These are phyloP conservation scores for Russula emetica DNA, from an alignment of 768 basidiomycete genomes.

Conservation along the genomic window DNA sequence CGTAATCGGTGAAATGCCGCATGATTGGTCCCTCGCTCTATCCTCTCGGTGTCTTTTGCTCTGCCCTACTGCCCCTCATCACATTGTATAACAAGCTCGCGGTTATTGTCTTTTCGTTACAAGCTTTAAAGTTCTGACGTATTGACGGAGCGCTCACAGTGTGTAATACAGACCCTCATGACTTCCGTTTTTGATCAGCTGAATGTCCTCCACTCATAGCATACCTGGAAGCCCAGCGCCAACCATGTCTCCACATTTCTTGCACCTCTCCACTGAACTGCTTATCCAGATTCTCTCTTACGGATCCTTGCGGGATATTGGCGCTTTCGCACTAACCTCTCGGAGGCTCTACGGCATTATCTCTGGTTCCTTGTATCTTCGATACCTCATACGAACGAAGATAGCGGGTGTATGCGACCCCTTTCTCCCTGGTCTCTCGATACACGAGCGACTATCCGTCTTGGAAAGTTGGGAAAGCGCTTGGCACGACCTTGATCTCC, in stretches of 20 bases:
- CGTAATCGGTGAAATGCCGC: background rate
- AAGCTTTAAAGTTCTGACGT: background rate
- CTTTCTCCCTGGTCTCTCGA: conserved; percentile 9
- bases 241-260: conserved; percentile 20
- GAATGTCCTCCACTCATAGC: background rate
- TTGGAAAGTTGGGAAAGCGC: conserved; percentile 20
- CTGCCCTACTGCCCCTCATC: background rate
- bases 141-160: conserved; percentile 6
- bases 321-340: conserved; percentile 18
- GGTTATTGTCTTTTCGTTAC: background rate
- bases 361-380: conserved; percentile 19
- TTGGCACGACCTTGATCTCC: conserved; percentile 19
- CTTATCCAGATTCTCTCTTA: conserved; percentile 23
- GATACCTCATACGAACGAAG: conserved; percentile 19
- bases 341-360: conserved; percentile 16
- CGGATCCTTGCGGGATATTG: conserved; percentile 18
- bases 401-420: conserved; percentile 21
- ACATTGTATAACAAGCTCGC: background rate
- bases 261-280: conserved; percentile 24
- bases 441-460: conserved; percentile 16
- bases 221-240: conserved; percentile 7
- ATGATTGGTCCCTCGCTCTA: background rate
- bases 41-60: conserved; percentile 1
- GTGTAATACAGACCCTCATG: background rate
- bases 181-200: background rate